Conservation (phyloP, 805 yeast genomes). For the Candida suzukii region DNA sequence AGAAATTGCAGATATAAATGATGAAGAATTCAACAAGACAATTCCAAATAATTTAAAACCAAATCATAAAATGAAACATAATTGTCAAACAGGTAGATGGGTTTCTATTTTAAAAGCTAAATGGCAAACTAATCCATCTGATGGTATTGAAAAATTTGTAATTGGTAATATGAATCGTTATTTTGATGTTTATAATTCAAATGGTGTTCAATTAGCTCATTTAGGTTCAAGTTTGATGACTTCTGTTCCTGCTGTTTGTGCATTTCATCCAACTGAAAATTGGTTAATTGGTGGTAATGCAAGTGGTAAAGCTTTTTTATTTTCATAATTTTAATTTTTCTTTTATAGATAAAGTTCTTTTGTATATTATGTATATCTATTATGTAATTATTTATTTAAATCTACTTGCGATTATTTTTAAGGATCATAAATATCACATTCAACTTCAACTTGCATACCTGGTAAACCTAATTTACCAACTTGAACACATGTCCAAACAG, state of each 20-base stretch:
- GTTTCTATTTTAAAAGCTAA: conserved; percentile 83
- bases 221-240: conserved; percentile 53
- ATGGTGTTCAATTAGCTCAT: conserved; percentile 76
- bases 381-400: background rate
- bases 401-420: background rate
- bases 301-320: conserved; percentile 75
- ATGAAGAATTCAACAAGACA: conserved; percentile 12
- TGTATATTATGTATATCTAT: background rate
- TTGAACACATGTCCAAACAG: conserved; percentile 5
- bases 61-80: conserved; percentile 61
- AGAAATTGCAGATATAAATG: conserved; percentile 11
- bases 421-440: conserved; percentile 4
- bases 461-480: conserved; percentile 3
- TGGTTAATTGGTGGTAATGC: conserved; percentile 95
- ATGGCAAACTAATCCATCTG: conserved; percentile 74
- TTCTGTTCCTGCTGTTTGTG: conserved; percentile 88
- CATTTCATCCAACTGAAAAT: conserved; percentile 78
- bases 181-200: conserved; percentile 72
- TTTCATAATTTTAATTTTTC: background rate
- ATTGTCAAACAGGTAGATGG: conserved; percentile 97
- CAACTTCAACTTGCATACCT: conserved; percentile 6
- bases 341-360: too few relatives aligned
- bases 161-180: conserved; percentile 92
- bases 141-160: conserved; percentile 72
- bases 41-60: conserved; percentile 47